phyloP scores from a whole-genome alignment of 148 eudicot species.

The Polygonum aviculare region DNA sequence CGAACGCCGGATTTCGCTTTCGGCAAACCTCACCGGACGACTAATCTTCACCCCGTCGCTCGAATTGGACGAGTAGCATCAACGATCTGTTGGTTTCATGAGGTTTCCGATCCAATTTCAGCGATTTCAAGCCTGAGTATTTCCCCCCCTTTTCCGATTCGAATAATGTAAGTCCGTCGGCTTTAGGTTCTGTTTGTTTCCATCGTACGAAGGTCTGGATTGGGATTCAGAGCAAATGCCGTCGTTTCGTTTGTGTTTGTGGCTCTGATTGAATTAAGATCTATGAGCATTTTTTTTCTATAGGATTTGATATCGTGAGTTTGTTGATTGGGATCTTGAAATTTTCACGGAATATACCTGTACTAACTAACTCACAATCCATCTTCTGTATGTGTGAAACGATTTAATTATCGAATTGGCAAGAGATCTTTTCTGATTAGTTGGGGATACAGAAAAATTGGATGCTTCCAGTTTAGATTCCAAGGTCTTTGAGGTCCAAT shows the following conservation, averaged over 20 bases:
- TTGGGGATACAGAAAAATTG: background rate
- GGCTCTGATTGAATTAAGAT: background rate
- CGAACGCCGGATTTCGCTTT: conserved; percentile 8
- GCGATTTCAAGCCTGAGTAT: background rate
- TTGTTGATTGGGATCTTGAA: background rate
- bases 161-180: background rate
- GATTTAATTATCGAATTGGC: background rate
- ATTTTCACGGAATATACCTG: too few relatives aligned
- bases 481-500: background rate
- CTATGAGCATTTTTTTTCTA: background rate
- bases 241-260: background rate
- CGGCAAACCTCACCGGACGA: conserved; percentile 4
- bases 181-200: background rate
- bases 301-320: background rate
- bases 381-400: background rate
- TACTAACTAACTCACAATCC: background rate
- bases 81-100: background rate
- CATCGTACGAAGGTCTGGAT: background rate
- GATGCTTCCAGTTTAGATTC: background rate
- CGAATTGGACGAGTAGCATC: background rate
- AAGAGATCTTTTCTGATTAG: background rate
- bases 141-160: background rate
- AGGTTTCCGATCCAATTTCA: background rate
- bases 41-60: background rate
- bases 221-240: background rate